These are phyloP conservation scores for Firmiana major DNA, from an alignment of 345 rosid genomes.

Conservation along the genomic window DNA sequence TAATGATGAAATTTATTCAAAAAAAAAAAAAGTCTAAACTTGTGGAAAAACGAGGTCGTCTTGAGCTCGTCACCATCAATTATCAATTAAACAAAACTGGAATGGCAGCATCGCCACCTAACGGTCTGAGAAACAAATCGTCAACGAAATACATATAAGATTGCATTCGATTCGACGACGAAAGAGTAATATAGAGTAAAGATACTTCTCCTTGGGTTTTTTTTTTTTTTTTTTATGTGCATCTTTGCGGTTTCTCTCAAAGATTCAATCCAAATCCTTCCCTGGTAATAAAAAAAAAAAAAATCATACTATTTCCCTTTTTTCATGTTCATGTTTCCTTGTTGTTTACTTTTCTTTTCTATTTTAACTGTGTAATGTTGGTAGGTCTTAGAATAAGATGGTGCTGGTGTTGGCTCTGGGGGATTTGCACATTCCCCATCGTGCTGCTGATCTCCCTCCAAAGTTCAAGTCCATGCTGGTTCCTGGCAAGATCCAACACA, in stretches of 20 bases:
- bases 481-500: slow-evolving; percentile 94
- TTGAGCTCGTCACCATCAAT: neutral
- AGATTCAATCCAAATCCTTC: neutral
- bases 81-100: neutral
- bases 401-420: slow-evolving; percentile 89
- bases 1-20: too few species aligned
- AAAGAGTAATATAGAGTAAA: neutral
- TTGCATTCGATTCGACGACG: neutral
- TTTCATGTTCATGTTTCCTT: neutral
- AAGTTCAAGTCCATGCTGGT: slow-evolving; percentile 97
- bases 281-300: neutral
- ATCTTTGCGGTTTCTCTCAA: neutral
- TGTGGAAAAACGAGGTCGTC: neutral
- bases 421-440: slow-evolving; percentile 80
- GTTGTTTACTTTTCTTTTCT: neutral
- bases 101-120: neutral
- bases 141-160: neutral
- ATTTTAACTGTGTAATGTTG: neutral
- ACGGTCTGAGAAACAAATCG: neutral
- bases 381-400: slow-evolving; percentile 26
- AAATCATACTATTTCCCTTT: neutral
- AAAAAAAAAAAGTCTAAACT: too few species aligned
- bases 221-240: neutral
- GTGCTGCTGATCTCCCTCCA: slow-evolving; percentile 87
- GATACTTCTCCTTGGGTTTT: too few species aligned